Conservation (phyloP, 2,329 filamentous ascomycete species). For the Emericellopsis cladophorae region DNA sequence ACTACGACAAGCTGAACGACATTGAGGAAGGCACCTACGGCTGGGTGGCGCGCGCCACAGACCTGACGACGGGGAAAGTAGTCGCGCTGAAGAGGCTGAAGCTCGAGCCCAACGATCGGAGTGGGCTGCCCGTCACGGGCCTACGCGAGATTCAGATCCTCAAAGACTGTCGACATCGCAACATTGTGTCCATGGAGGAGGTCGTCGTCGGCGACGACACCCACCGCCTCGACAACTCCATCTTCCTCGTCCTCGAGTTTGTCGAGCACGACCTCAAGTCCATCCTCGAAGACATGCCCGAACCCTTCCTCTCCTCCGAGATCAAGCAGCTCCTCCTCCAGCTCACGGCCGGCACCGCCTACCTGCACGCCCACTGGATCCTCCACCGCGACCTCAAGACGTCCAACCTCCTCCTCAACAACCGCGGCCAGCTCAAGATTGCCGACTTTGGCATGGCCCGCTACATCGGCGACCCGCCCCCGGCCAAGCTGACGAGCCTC, state of each 20-base stretch:
- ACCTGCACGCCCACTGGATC: slow-evolving; percentile 83
- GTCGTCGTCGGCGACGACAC: slow-evolving; percentile 64
- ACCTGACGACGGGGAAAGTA: slow-evolving; percentile 60
- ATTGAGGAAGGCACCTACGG: slow-evolving; percentile 98
- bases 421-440: slow-evolving; percentile 87
- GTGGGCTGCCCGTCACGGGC: slow-evolving; percentile 80
- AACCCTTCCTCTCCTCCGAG: slow-evolving; percentile 86
- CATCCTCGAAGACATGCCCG: slow-evolving; percentile 84
- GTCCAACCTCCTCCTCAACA: slow-evolving; percentile 87
- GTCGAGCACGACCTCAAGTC: slow-evolving; percentile 94
- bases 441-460: slow-evolving; percentile 98
- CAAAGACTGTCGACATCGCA: slow-evolving; percentile 64
- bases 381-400: slow-evolving; percentile 90
- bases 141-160: slow-evolving; percentile 89
- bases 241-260: slow-evolving; percentile 94
- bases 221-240: slow-evolving; percentile 40
- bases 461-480: slow-evolving; percentile 67
- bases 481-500: slow-evolving; percentile 70
- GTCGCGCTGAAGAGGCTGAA: slow-evolving; percentile 93
- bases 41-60: slow-evolving; percentile 75
- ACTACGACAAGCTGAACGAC: slow-evolving; percentile 86
- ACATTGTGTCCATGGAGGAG: slow-evolving; percentile 73
- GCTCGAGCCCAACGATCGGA: slow-evolving; percentile 62
- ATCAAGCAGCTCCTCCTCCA: slow-evolving; percentile 83
- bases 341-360: slow-evolving; percentile 66